Conservation (phyloP, 2,329 filamentous ascomycete genomes). For the Neurospora sp. region DNA sequence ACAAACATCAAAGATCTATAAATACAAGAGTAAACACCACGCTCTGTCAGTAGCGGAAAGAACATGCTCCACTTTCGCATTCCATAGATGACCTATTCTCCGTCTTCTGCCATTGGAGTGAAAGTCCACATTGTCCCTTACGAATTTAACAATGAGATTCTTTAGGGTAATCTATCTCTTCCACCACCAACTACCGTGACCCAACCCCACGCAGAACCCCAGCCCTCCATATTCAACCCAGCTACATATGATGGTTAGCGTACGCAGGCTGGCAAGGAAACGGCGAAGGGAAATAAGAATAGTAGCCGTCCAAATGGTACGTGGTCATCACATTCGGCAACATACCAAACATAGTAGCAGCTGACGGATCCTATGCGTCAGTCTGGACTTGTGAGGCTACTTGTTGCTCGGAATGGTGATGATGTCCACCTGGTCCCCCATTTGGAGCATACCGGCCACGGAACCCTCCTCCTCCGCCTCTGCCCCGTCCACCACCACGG, state of each 20-base stretch:
- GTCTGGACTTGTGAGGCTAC: conserved; percentile 1
- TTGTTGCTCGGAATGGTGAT: neutral
- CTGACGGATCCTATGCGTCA: conserved; percentile 7
- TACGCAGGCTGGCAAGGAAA: neutral
- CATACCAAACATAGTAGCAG: conserved; percentile 2
- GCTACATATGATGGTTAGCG: neutral
- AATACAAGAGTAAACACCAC: neutral
- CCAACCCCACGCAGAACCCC: neutral
- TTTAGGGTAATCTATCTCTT: neutral
- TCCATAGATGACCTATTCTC: neutral
- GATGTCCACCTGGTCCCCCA: neutral
- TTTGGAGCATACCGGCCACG: conserved; percentile 3
- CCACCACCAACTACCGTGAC: neutral
- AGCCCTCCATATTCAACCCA: neutral
- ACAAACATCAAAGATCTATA: neutral
- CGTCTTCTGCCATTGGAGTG: too few relatives aligned
- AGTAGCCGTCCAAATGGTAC: neutral
- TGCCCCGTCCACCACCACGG: neutral
- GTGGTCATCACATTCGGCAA: neutral
- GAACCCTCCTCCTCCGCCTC: conserved; percentile 1
- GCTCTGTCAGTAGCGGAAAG: neutral
- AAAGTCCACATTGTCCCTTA: neutral
- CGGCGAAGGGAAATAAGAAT: neutral
- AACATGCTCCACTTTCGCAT: neutral
- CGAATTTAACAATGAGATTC: neutral